Conservation (phyloP, 106 monocot genomes). For the Amphibolis antarctica region DNA sequence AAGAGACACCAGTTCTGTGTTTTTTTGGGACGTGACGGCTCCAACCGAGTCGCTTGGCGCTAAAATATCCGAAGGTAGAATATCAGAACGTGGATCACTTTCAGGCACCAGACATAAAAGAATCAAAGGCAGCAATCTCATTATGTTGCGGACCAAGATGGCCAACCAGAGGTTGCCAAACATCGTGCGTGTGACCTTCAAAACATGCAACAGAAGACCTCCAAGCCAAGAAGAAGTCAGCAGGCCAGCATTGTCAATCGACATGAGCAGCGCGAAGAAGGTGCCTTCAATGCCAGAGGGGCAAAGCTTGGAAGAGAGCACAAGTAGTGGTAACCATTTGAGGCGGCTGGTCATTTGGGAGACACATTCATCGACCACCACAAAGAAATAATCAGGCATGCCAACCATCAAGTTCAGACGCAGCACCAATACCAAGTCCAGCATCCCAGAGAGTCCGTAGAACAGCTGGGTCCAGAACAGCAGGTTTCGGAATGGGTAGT, state of each 20-base stretch:
- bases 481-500: conserved; percentile 42
- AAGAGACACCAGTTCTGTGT: too few species aligned
- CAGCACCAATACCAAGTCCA: conserved; percentile 57
- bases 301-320: conserved; percentile 53
- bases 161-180: conserved; percentile 47
- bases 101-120: conserved; percentile 49
- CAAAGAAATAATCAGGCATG: conserved; percentile 44
- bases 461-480: conserved; percentile 57
- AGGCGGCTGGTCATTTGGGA: conserved; percentile 30
- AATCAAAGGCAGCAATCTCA: conserved; percentile 31
- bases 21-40: too few species aligned
- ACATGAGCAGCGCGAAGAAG: conserved; percentile 76
- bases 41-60: too few species aligned
- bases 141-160: conserved; percentile 41
- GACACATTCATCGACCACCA: conserved; percentile 43
- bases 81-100: background rate
- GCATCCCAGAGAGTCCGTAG: conserved; percentile 43
- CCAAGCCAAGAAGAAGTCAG: conserved; percentile 34
- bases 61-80: too few species aligned
- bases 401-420: conserved; percentile 48
- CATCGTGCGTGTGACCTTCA: conserved; percentile 53
- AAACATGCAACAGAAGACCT: conserved; percentile 31
- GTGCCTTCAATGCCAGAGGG: conserved; percentile 64
- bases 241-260: conserved; percentile 46
- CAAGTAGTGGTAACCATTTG: conserved; percentile 60